Percentiles rank a stretch among this genome's conserved stretches.
phyloP scores from a whole-genome alignment of 2,329 filamentous ascomycete genomes.

The Beauveria caledonica region DNA sequence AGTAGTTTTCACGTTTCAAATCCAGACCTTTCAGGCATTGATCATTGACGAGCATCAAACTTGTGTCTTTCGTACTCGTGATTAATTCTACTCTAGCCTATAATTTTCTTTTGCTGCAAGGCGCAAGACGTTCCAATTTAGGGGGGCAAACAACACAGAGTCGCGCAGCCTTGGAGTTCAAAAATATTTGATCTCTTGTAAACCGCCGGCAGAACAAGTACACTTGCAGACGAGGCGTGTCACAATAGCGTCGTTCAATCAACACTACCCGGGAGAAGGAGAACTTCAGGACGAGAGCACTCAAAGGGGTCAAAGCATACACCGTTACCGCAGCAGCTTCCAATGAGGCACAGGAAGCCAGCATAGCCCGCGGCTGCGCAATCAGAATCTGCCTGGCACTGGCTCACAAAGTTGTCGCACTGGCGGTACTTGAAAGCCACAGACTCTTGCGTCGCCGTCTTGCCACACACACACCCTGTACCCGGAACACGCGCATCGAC shows the following conservation, averaged over 20 bases:
- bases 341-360: constrained; percentile 24
- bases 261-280: constrained; percentile 18
- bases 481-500: constrained; percentile 20
- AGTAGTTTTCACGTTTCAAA: constrained; percentile 16
- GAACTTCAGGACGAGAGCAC: constrained; percentile 27
- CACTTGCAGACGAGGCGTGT: too few species aligned
- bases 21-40: constrained; percentile 11
- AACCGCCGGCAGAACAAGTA: too few species aligned
- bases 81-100: not conserved
- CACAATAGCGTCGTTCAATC: not conserved
- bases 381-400: constrained; percentile 20
- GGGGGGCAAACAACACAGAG: too few species aligned
- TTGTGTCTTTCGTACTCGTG: not conserved
- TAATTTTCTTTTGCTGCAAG: not conserved
- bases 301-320: constrained; percentile 30
- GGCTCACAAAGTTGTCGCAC: constrained; percentile 25
- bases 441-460: constrained; percentile 15
- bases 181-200: too few species aligned
- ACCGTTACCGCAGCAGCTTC: constrained; percentile 28
- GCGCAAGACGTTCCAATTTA: too few species aligned
- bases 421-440: constrained; percentile 26
- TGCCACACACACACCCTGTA: constrained; percentile 28
- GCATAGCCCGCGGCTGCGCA: constrained; percentile 20
- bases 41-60: constrained; percentile 5
- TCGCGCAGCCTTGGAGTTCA: too few species aligned